Conservation (phyloP, 345 rosid species). For the Zanthoxylum bungeanum region DNA sequence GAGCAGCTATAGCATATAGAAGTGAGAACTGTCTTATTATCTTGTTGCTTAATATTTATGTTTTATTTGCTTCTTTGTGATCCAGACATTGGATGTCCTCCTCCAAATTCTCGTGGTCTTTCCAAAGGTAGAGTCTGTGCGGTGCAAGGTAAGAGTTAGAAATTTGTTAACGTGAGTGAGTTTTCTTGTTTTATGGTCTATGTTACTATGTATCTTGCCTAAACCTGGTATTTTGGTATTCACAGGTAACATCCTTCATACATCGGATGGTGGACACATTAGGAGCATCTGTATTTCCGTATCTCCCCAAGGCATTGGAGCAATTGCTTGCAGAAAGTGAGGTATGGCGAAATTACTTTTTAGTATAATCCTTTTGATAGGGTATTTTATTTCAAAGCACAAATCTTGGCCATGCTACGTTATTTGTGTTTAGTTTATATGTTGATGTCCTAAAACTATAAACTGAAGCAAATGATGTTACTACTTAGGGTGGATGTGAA, state of each 20-base stretch:
- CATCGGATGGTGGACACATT: slow-evolving; percentile 98
- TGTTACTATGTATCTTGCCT: slow-evolving; percentile 12
- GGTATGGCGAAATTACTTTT: slow-evolving; percentile 38
- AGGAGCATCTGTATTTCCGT: slow-evolving; percentile 89
- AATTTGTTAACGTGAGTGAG: not conserved
- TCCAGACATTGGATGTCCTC: slow-evolving; percentile 88
- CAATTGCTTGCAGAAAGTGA: slow-evolving; percentile 89
- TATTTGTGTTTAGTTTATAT: not conserved
- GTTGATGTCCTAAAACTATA: not conserved
- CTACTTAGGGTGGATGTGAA: not conserved
- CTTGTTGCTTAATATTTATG: not conserved
- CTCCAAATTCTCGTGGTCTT: slow-evolving; percentile 73
- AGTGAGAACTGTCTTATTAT: not conserved
- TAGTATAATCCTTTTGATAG: not conserved
- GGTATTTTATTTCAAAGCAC: not conserved
- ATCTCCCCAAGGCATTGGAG: slow-evolving; percentile 86
- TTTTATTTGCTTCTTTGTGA: slow-evolving; percentile 19
- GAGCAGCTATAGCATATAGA: not conserved
- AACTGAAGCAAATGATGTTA: not conserved
- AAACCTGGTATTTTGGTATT: slow-evolving; percentile 19
- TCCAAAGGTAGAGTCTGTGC: slow-evolving; percentile 74
- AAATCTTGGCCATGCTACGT: not conserved
- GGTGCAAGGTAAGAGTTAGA: slow-evolving; percentile 65
- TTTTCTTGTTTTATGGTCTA: slow-evolving; percentile 2
- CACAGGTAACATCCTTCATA: slow-evolving; percentile 82